Evolutionary conservation across 169 alveolate species (phyloP).

Genomic region (Miamiensis avidus): DNA sequence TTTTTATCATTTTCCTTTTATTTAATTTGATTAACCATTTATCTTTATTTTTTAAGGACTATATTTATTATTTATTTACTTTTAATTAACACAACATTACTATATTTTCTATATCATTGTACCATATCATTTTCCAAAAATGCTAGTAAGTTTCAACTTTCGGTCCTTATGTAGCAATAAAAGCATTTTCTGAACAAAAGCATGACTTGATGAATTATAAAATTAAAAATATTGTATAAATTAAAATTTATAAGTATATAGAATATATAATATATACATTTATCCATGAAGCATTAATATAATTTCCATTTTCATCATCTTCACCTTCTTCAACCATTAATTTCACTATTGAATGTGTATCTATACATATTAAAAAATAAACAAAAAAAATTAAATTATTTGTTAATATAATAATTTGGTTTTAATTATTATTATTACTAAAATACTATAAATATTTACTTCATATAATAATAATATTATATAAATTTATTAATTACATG

Average conservation of each 20-base stretch:
- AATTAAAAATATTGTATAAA: too few relatives aligned
- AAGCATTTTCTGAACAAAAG: slow-evolving; percentile 29
- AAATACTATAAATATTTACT: not conserved
- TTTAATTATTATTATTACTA: not conserved
- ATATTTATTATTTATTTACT: slow-evolving; percentile 67
- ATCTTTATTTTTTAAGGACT: too few relatives aligned
- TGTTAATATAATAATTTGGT: too few relatives aligned
- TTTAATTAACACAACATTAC: slow-evolving; percentile 76
- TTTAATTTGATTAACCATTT: not conserved
- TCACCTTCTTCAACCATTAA: slow-evolving; percentile 26
- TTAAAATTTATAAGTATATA: too few relatives aligned
- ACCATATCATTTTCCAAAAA: slow-evolving; percentile 83
- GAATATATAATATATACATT: not conserved
- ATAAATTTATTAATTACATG: slow-evolving; percentile 25
- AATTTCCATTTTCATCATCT: slow-evolving; percentile 6
- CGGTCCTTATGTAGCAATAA: slow-evolving; percentile 82
- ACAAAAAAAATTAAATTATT: too few relatives aligned
- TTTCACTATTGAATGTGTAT: slow-evolving; percentile 36
- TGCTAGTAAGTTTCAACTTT: slow-evolving; percentile 48
- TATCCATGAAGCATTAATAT: slow-evolving; percentile 22
- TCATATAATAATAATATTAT: not conserved
- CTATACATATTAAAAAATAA: slow-evolving; percentile 1
- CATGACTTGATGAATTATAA: not conserved
- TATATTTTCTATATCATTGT: slow-evolving; percentile 66
- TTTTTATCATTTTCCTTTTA: slow-evolving; percentile 27